Conservation (phyloP, 2,329 filamentous ascomycete genomes). For the Colletotrichum sojae region DNA sequence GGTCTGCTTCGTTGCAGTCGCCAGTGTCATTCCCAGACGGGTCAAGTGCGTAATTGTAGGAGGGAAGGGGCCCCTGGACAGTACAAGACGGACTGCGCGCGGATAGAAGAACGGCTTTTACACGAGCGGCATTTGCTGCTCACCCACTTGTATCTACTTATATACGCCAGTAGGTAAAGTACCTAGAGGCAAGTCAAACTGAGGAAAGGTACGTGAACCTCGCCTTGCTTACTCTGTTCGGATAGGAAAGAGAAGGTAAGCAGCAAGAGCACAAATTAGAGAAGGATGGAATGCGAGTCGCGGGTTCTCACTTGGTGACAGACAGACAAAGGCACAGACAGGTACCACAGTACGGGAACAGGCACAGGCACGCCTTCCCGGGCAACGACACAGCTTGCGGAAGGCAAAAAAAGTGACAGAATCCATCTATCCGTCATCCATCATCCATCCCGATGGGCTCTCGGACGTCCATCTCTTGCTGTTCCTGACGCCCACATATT, state of each 20-base stretch:
- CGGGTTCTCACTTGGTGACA: too few species aligned
- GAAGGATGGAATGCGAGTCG: too few species aligned
- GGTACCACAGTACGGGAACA: too few species aligned
- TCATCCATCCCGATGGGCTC: too few species aligned
- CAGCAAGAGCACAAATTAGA: too few species aligned
- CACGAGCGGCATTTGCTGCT: background rate
- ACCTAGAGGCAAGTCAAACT: too few species aligned
- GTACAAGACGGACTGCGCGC: constrained; percentile 14
- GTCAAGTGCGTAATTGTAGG: constrained; percentile 13
- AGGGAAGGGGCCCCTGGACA: constrained; percentile 25
- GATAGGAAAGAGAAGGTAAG: background rate
- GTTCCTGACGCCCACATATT: background rate
- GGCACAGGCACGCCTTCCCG: background rate
- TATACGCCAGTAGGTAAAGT: too few species aligned
- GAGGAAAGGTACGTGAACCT: too few species aligned
- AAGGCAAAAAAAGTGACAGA: background rate
- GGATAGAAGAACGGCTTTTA: background rate
- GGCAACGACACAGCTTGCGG: background rate
- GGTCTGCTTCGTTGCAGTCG: constrained; percentile 14
- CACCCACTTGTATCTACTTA: too few species aligned
- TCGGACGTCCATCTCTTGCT: background rate
- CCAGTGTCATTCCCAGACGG: constrained; percentile 30
- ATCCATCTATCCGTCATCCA: background rate
- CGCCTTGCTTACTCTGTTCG: background rate
- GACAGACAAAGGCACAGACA: too few species aligned